Base-by-base conservation (phyloP, 768 basidiomycete species). In the Auriscalpium orientale region DNA sequence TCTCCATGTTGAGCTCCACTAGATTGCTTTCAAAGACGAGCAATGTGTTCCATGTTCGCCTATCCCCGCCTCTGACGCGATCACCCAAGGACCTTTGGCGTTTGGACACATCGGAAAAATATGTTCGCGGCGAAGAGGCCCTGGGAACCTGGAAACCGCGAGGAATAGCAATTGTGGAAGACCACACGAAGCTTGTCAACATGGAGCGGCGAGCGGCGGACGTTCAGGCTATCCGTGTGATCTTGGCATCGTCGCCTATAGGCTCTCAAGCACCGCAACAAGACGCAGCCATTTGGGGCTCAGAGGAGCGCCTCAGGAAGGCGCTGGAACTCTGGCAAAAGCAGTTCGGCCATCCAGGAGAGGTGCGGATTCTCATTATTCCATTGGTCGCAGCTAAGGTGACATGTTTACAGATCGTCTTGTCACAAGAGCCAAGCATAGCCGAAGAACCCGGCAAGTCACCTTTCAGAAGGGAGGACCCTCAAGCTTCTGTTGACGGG, bases 81-180 rank as follows among this genome's bases (percentile, higher is more conserved):
- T 93, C 89, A 1, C 81, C 91, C 2, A 84, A 84, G 67, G 94
- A 98, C 60, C 76, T 99, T 13, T 98, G 95, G 97, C 77, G 94
- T 43, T 75, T 98, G 51, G 93, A 99, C 72, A 98, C 95, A 1
- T 85, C 90, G 33, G 89, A 91, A 71, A 95, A 93, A 68, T 98
- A 95, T 70, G 94, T 99, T 0, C 80, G 86, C 46, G 95, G 95
- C 8, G 95, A 98, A 68, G 95, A 98, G 64, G 70, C 77, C 4
- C 76, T 98, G 33, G 84, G 79, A 7, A 69, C 77, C 18, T 98
- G 95, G 95, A 88, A 84, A 62, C 85, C 95, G 46, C 80, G 95
- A 46, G 91, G 95, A 9, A 79, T 98, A 28, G 86, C 87, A 1
- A 84, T 93, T 10, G 87, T 99, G 28, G 85, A 95, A 61, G 95